Evolutionary conservation across 2,329 filamentous ascomycete species (phyloP), one percentile per base, ranked within the genome.

Genomic region (Hypocrella siamensis): DNA sequence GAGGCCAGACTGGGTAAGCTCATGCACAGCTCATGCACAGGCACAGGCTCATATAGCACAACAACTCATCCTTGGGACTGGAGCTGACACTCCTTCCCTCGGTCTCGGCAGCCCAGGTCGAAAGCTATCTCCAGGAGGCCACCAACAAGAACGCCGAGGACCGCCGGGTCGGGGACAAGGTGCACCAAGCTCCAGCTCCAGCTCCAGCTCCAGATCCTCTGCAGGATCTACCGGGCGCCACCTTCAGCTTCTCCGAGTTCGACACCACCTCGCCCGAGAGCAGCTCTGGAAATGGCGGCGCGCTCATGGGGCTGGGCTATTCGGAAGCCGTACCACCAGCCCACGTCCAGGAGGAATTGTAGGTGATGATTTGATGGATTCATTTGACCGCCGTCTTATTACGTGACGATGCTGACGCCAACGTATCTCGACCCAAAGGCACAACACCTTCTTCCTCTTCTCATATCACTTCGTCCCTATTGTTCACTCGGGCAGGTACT

Each of bases 21-120:
- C 14, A 27, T 15, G 11, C 10, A n/a, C 7, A 27, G 10, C 4
- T 8, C 17, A 28, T 31, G 17, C 12, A 11, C 24, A 9, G 8
- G 12, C 21, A 12, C 8, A 8, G 21, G 21, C 21, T 8, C 8
- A 7, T 12, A 12, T 8, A 12, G 12, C 21, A 17, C 12, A 6
- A 12, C 17, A 17, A 17, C 31, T 34, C 6, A 34, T 14, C 9
- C 14, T 28, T n/a, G 7, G 6, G 15, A 6, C 41, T n/a, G n/a
- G n/a, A n/a, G n/a, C n/a, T n/a, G n/a, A n/a, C n/a, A n/a, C n/a
- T n/a, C n/a, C n/a, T n/a, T n/a, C n/a, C n/a, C n/a, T n/a, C n/a
- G n/a, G n/a, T n/a, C n/a, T n/a, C n/a, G n/a, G n/a, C 42, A 84
- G 79, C 76, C 36, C 80, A 93, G 58, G 83, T 88, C 24, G 86